Conservation (phyloP, 331 rosid species). For the Quercus tomentella region DNA sequence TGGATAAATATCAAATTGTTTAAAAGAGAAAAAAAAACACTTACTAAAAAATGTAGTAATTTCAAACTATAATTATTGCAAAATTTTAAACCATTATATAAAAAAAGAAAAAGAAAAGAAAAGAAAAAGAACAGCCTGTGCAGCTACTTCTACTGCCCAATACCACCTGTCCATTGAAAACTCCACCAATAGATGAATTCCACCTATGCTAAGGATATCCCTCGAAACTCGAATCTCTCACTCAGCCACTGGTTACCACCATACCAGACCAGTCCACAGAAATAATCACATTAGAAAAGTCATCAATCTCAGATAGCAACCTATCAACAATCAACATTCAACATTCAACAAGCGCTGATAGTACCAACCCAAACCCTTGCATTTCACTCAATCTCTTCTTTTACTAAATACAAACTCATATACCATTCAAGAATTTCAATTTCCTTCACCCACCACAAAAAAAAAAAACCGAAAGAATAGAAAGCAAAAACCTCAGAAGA, state of each 20-base stretch:
- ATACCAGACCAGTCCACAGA: background rate
- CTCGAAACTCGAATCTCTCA: background rate
- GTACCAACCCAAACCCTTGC: slow-evolving; percentile 4
- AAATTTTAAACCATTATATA: too few relatives aligned
- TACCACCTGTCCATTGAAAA: too few relatives aligned
- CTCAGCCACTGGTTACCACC: background rate
- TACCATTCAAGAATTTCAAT: background rate
- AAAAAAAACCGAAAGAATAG: too few relatives aligned
- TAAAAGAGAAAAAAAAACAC: too few relatives aligned
- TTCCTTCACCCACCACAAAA: background rate
- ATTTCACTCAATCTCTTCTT: slow-evolving; percentile 1
- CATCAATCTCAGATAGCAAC: background rate
- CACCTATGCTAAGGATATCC: background rate
- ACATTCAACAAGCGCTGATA: slow-evolving; percentile 1
- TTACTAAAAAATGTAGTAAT: fast-evolving
- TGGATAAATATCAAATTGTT: too few relatives aligned
- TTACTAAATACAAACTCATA: background rate
- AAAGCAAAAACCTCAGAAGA: background rate
- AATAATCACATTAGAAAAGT: too few relatives aligned
- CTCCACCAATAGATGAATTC: background rate
- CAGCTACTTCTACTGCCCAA: too few relatives aligned
- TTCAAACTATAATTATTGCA: too few relatives aligned
- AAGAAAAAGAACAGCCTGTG: too few relatives aligned
- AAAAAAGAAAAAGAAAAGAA: too few relatives aligned
- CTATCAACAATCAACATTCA: background rate